A percentile compares a stretch with the other conserved stretches of the same genome.
These are phyloP conservation scores for Alnus glutinosa DNA, from an alignment of 306 rosid genomes.

Conservation along the genomic window DNA sequence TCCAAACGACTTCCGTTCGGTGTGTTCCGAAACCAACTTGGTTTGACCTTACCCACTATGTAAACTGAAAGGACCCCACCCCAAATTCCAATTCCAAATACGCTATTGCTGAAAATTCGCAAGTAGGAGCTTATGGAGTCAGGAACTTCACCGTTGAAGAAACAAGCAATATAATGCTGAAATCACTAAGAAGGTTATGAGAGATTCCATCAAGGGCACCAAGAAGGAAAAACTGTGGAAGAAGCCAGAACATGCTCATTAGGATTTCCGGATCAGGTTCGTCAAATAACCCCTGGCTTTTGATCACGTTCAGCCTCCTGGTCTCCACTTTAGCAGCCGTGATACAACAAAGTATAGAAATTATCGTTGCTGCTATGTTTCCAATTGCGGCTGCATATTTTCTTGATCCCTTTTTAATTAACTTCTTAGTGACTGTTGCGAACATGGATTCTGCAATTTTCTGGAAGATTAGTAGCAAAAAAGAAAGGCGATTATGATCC, in stretches of 20 bases:
- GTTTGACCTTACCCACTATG: background rate
- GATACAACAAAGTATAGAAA: constrained; percentile 33
- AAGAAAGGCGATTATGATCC: too few species aligned
- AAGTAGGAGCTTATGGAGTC: background rate
- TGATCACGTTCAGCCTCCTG: constrained; percentile 25
- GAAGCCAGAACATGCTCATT: constrained; percentile 46
- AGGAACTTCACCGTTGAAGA: constrained; percentile 1
- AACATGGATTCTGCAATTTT: background rate
- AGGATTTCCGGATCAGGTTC: constrained; percentile 28
- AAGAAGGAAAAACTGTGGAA: constrained; percentile 38
- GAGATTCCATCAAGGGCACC: background rate
- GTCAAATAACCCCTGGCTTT: constrained; percentile 28
- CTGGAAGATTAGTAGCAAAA: constrained; percentile 11
- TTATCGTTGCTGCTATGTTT: constrained; percentile 16
- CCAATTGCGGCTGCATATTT: background rate
- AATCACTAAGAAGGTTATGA: background rate
- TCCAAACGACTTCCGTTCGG: constrained; percentile 36
- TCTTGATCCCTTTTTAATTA: background rate
- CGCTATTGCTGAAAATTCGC: background rate
- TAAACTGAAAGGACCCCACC: constrained; percentile 10
- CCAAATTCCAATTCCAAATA: constrained; percentile 29
- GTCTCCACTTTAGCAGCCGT: constrained; percentile 36
- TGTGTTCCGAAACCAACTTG: constrained; percentile 39
- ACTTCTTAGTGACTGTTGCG: background rate
- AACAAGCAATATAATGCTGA: background rate